Conservation (phyloP, 495 filamentous ascomycete genomes). For the Evansstolkia leycettana region DNA sequence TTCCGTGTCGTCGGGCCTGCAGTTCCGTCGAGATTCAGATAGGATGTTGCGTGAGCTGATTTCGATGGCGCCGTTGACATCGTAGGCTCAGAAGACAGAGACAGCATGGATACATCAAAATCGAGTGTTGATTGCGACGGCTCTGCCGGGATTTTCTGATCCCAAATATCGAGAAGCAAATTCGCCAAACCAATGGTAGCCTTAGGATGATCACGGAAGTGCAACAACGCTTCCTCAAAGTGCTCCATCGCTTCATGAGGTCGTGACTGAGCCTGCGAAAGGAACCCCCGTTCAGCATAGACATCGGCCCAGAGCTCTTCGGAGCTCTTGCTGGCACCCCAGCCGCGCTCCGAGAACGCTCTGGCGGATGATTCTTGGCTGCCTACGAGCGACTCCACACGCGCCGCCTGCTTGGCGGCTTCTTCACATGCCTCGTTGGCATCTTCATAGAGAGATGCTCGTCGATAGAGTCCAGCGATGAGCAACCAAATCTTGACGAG, state of each 20-base stretch:
- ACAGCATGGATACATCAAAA: constrained; percentile 14
- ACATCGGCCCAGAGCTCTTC: constrained; percentile 77
- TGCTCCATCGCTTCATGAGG: constrained; percentile 55
- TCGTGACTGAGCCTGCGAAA: constrained; percentile 47
- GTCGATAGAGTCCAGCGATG: constrained; percentile 75
- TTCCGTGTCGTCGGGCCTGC: constrained; percentile 4
- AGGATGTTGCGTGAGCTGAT: constrained; percentile 3
- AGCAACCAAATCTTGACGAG: constrained; percentile 81
- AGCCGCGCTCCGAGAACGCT: constrained; percentile 47
- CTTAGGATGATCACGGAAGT: constrained; percentile 60
- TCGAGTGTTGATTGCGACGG: constrained; percentile 21
- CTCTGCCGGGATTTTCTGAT: constrained; percentile 41
- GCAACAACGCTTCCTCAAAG: constrained; percentile 70
- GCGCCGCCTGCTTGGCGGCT: constrained; percentile 55
- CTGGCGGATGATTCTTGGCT: constrained; percentile 36
- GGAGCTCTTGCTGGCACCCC: constrained; percentile 62
- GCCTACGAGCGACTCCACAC: constrained; percentile 29
- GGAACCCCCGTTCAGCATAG: constrained; percentile 59
- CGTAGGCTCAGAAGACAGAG: constrained; percentile 10
- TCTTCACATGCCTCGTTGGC: constrained; percentile 68
- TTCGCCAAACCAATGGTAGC: constrained; percentile 76
- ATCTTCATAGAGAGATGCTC: constrained; percentile 66
- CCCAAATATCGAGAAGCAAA: constrained; percentile 77
- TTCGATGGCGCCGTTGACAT: constrained; percentile 10
- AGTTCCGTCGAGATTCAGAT: background rate